These are phyloP conservation scores for Leucogyrophana mollusca DNA, from an alignment of 768 basidiomycete genomes.

Conservation along the genomic window DNA sequence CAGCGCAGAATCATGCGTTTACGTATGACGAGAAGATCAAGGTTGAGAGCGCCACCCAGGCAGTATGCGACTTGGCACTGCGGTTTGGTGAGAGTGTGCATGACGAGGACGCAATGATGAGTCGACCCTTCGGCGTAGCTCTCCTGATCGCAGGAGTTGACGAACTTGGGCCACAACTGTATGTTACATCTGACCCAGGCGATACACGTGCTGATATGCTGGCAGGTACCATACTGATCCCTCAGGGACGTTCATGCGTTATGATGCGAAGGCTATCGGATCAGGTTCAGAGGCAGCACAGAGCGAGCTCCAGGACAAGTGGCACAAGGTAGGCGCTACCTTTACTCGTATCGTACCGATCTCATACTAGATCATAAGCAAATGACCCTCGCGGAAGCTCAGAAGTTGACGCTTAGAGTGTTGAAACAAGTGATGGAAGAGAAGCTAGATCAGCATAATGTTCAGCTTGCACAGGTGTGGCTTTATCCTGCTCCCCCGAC, in stretches of 20 bases:
- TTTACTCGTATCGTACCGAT: slow-evolving; percentile 1
- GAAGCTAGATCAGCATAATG: slow-evolving; percentile 98
- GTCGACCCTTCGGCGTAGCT: slow-evolving; percentile 97
- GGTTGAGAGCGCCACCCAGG: slow-evolving; percentile 97
- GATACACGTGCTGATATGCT: neutral
- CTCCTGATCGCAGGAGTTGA: slow-evolving; percentile 97
- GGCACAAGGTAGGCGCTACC: slow-evolving; percentile 70
- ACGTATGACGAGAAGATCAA: slow-evolving; percentile 97
- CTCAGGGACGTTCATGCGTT: slow-evolving; percentile 94
- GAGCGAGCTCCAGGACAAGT: slow-evolving; percentile 94
- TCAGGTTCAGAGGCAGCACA: slow-evolving; percentile 98
- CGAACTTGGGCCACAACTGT: slow-evolving; percentile 95
- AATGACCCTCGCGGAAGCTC: slow-evolving; percentile 90
- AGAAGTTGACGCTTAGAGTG: slow-evolving; percentile 80
- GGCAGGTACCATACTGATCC: slow-evolving; percentile 95
- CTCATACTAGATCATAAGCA: slow-evolving; percentile 49
- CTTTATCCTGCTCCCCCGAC: too few species aligned
- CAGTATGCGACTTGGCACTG: slow-evolving; percentile 95
- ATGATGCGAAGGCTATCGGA: slow-evolving; percentile 98
- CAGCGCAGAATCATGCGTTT: slow-evolving; percentile 92
- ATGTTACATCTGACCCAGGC: slow-evolving; percentile 29
- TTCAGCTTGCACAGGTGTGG: slow-evolving; percentile 91
- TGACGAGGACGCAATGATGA: slow-evolving; percentile 99
- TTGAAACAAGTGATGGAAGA: slow-evolving; percentile 99
- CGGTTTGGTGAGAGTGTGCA: slow-evolving; percentile 99